Percentiles rank a stretch among this genome's conserved stretches.
phyloP scores from a whole-genome alignment of 1,284 basidiomycete genomes.

The Anthracocystis setariae region DNA sequence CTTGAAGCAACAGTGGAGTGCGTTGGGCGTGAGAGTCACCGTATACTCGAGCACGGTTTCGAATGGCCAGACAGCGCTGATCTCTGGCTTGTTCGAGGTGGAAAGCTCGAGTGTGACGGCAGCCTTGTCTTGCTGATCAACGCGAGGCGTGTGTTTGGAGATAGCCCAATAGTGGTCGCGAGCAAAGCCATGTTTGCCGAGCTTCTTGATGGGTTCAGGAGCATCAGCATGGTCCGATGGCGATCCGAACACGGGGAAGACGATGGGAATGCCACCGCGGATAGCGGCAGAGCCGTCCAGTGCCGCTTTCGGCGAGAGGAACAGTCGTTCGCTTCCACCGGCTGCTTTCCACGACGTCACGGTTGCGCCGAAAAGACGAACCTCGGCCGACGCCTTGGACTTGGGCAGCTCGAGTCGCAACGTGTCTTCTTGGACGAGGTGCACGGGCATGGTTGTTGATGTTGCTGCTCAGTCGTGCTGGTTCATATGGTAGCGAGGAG shows the following conservation, averaged over 20 bases:
- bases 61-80: constrained; percentile 40
- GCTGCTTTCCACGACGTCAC: constrained; percentile 58
- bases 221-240: constrained; percentile 49
- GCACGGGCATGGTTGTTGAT: constrained; percentile 29
- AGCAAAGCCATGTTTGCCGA: constrained; percentile 58
- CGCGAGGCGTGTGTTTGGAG: constrained; percentile 11
- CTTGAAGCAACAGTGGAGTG: constrained; percentile 59
- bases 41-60: constrained; percentile 43
- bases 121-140: constrained; percentile 38
- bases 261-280: constrained; percentile 60
- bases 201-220: constrained; percentile 34
- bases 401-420: constrained; percentile 41
- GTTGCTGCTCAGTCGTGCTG: too few species aligned
- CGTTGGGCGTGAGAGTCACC: constrained; percentile 40
- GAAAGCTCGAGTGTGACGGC: constrained; percentile 46
- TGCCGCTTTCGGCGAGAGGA: constrained; percentile 50
- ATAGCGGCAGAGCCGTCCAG: constrained; percentile 54
- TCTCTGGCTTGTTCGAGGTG: constrained; percentile 35
- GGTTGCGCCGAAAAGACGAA: constrained; percentile 58
- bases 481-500: background rate
- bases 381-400: constrained; percentile 44
- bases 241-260: constrained; percentile 61
- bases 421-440: constrained; percentile 32
- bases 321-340: constrained; percentile 54
- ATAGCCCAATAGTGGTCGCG: constrained; percentile 51